phyloP scores from a whole-genome alignment of 2,329 filamentous ascomycete genomes.

The Stagonosporopsis tanaceti region DNA sequence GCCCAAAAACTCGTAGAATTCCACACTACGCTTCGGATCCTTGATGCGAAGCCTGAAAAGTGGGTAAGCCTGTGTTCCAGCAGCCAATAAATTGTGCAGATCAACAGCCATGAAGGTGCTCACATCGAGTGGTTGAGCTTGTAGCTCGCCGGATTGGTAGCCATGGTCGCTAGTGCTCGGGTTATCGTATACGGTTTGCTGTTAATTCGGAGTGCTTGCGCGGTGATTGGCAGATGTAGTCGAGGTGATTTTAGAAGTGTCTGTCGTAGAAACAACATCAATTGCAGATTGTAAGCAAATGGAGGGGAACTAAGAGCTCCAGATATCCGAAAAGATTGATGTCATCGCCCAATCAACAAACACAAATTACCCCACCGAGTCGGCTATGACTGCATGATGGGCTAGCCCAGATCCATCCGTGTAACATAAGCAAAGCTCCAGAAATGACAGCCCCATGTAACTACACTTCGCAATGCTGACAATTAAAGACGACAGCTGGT shows the following conservation, averaged over 20 bases:
- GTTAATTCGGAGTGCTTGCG: slow-evolving; percentile 18
- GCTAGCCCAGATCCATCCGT: slow-evolving; percentile 12
- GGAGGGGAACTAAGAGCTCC: slow-evolving; percentile 19
- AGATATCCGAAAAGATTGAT: slow-evolving; percentile 48
- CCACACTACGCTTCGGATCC: slow-evolving; percentile 82
- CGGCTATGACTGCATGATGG: slow-evolving; percentile 24
- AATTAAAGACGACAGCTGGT: not conserved
- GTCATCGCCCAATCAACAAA: slow-evolving; percentile 23
- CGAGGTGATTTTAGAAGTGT: slow-evolving; percentile 14
- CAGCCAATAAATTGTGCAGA: slow-evolving; percentile 12
- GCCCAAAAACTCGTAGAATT: slow-evolving; percentile 94
- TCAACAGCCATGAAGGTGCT: slow-evolving; percentile 29
- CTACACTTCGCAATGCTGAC: not conserved
- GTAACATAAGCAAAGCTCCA: slow-evolving; percentile 1
- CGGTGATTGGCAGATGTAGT: slow-evolving; percentile 16
- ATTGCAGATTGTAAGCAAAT: slow-evolving; percentile 18
- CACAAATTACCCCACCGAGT: slow-evolving; percentile 27
- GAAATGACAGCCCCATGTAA: not conserved
- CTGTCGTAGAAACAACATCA: slow-evolving; percentile 38
- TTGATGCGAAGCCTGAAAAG: slow-evolving; percentile 75
- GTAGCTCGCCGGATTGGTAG: slow-evolving; percentile 68
- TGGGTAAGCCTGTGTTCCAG: slow-evolving; percentile 12
- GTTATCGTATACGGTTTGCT: slow-evolving; percentile 20
- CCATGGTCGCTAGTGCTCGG: slow-evolving; percentile 57
- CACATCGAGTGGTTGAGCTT: slow-evolving; percentile 69